A percentile compares a stretch with the other conserved stretches of the same genome.
These are phyloP conservation scores for Dioscorea cayenensis DNA, from an alignment of 116 monocot species.

Conservation along the genomic window DNA sequence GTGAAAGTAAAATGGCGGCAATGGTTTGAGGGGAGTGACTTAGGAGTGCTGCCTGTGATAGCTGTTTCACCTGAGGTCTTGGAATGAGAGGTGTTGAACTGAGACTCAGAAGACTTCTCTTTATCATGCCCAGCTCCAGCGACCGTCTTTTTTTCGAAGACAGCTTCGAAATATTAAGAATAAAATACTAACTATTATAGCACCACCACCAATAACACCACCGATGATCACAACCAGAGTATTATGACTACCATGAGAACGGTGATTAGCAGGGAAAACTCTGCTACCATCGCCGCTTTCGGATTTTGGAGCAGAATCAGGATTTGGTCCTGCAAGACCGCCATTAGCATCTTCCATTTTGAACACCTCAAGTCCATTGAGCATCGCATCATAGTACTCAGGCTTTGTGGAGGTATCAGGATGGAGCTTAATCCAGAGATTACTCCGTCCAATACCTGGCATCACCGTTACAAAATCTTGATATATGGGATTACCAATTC, in stretches of 20 bases:
- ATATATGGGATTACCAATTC: constrained; percentile 38
- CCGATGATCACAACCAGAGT: constrained; percentile 9
- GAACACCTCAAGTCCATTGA: constrained; percentile 83
- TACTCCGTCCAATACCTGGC: constrained; percentile 17
- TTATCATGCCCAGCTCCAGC: constrained; percentile 16
- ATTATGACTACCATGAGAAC: too few relatives aligned
- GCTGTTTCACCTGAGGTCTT: constrained; percentile 30
- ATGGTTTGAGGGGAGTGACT: constrained; percentile 43
- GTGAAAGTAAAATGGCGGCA: constrained; percentile 76
- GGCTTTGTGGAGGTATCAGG: constrained; percentile 38
- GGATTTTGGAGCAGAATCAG: constrained; percentile 4
- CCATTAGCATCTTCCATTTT: constrained; percentile 50
- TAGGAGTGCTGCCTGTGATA: constrained; percentile 33
- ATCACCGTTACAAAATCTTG: constrained; percentile 34
- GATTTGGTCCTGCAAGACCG: constrained; percentile 65
- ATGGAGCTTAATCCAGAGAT: constrained; percentile 65
- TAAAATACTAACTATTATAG: constrained; percentile 14
- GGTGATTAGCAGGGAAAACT: too few relatives aligned
- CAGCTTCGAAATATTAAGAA: constrained; percentile 9
- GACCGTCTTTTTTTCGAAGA: constrained; percentile 17
- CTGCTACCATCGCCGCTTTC: too few relatives aligned
- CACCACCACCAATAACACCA: constrained; percentile 28
- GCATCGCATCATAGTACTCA: constrained; percentile 57
- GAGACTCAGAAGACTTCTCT: constrained; percentile 45
- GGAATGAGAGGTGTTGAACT: constrained; percentile 40